phyloP scores from a whole-genome alignment of 2,329 filamentous ascomycete species.

The Stylonectria norvegica region DNA sequence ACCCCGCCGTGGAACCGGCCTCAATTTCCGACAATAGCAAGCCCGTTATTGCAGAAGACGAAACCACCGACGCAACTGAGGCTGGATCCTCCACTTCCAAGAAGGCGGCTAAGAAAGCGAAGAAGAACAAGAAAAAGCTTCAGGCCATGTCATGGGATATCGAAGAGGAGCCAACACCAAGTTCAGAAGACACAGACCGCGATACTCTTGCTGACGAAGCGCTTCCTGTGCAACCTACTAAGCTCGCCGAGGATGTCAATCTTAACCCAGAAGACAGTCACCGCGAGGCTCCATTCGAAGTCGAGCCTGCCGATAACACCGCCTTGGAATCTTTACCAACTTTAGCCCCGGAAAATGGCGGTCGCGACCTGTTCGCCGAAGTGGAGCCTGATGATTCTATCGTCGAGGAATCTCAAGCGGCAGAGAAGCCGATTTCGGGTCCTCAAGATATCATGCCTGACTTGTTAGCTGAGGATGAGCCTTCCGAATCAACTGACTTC shows the following conservation, averaged over 20 bases:
- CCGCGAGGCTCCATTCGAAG: too few relatives aligned
- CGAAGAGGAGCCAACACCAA: slow-evolving; percentile 4
- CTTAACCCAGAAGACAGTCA: too few relatives aligned
- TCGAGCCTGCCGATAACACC: neutral
- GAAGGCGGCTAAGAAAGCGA: neutral
- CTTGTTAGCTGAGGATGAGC: neutral
- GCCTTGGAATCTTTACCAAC: too few relatives aligned
- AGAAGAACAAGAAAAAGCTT: neutral
- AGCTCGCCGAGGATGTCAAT: neutral
- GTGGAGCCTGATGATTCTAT: too few relatives aligned
- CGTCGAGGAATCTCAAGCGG: too few relatives aligned
- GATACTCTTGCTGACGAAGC: neutral
- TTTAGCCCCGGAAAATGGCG: too few relatives aligned
- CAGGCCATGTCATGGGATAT: neutral
- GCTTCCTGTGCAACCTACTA: neutral
- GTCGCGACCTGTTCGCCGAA: too few relatives aligned
- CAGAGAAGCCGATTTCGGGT: too few relatives aligned
- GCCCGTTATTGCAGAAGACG: neutral
- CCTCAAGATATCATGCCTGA: too few relatives aligned
- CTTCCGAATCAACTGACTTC: slow-evolving; percentile 1
- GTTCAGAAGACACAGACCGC: neutral
- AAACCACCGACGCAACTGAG: neutral
- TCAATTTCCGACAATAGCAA: too few relatives aligned
- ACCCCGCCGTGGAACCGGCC: too few relatives aligned
- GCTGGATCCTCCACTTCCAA: neutral